phyloP scores from a whole-genome alignment of 257 asterid genomes.

The Plantago elongata region DNA sequence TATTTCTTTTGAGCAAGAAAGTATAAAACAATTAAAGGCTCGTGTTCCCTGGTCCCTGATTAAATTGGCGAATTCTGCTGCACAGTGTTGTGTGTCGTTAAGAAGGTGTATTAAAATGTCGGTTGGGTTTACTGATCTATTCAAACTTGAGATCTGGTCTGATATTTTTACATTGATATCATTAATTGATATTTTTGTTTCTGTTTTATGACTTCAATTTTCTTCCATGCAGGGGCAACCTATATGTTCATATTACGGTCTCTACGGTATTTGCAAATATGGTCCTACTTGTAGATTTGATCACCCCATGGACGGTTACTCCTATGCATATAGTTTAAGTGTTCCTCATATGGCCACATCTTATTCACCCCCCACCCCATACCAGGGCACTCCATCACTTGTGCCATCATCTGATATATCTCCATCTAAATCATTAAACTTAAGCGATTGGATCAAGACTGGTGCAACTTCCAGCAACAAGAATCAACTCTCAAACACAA shows the following conservation, averaged over 20 bases:
- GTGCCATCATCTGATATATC: constrained; percentile 26
- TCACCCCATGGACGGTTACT: constrained; percentile 54
- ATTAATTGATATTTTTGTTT: not conserved
- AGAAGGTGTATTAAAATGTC: too few species aligned
- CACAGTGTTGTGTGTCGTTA: too few species aligned
- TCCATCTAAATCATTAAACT: constrained; percentile 28
- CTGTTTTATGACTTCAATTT: not conserved
- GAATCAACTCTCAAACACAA: constrained; percentile 21
- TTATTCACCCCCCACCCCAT: constrained; percentile 21
- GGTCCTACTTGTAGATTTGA: constrained; percentile 61
- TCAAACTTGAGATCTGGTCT: not conserved
- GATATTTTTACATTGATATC: not conserved
- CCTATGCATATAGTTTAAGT: constrained; percentile 30
- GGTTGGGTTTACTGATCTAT: too few species aligned
- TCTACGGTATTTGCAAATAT: constrained; percentile 54
- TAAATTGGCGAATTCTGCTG: too few species aligned
- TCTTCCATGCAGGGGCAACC: constrained; percentile 49
- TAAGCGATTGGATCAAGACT: constrained; percentile 36
- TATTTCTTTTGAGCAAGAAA: too few species aligned
- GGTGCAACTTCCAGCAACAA: constrained; percentile 30
- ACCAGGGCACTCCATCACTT: constrained; percentile 20
- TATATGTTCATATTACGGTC: constrained; percentile 40
- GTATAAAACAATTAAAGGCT: too few species aligned
- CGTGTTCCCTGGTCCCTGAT: too few species aligned
- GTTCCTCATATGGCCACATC: constrained; percentile 35